Base-by-base conservation (phyloP, 495 filamentous ascomycete genomes). In the Stereocaulon alpinum region DNA sequence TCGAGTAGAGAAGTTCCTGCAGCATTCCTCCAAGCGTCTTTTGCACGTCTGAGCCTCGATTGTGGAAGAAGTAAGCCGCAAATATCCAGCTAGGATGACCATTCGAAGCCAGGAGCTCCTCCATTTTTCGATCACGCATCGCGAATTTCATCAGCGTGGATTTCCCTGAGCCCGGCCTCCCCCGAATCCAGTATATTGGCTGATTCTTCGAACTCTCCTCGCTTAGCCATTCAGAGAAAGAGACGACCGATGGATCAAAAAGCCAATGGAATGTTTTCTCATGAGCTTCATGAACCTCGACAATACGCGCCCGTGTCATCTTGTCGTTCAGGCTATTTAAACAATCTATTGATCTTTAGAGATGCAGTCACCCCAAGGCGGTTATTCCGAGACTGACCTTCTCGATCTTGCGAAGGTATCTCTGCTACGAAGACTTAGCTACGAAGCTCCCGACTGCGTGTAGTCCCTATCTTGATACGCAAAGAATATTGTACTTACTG, bases 161-260 rank as follows among this genome's bases (percentile, higher is more conserved):
- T 65, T 80, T 78, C 0, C 76, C 76, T 15, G 71, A 68, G 17
- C 75, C 75, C 5, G 76, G 74, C 59, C 77, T 79, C 20, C 76
- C 76, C 51, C 73, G 71, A 34, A 78, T 70, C 76, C 75, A 78
- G 41, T 51, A 64, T 24, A 64, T 61, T 15, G 57, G 45, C 4
- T 20, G 54, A 18, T 41, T n/a, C 6, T 7, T 6, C 29, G 44
- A 22, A 40, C 15, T 48, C 18, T 14, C 40, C 18, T 49, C 24
- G 11, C 43, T 34, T 10, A 64, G 60, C 65, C 65, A 67, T 4
- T 20, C 14, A 20, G 42, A 17, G 47, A 63, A 67, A 14, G 59
- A 42, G 10, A 61, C 42, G 11, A 48, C 20, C 14, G 42, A n/a
- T 7, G 59, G 54, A 30, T 62, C 53, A 24, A 57, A 63, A 24